A percentile compares a stretch with the other conserved stretches of the same genome.
Conservation (phyloP, 1,139 yeast genomes). For the Suhomyces coccinellae region DNA sequence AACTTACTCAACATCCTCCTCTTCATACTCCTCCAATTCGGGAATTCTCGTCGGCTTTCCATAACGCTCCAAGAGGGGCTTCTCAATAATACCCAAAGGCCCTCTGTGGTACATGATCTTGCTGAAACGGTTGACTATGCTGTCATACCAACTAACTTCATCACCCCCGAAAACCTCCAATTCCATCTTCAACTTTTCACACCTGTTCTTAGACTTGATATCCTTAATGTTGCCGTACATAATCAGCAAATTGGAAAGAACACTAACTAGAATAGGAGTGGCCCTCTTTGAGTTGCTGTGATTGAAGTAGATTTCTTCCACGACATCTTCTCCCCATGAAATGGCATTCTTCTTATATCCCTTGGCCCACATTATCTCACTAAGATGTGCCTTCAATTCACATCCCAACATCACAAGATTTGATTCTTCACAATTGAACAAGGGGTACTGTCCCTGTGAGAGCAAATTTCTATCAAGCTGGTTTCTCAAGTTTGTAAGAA, state of each 20-base stretch:
- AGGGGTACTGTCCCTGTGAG: conserved; percentile 36
- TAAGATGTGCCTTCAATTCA: conserved; percentile 55
- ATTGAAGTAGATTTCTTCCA: conserved; percentile 38
- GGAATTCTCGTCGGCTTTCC: conserved; percentile 36
- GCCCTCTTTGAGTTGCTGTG: conserved; percentile 31
- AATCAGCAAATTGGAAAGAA: conserved; percentile 30
- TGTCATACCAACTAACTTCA: conserved; percentile 36
- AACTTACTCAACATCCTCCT: conserved; percentile 39
- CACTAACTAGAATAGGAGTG: conserved; percentile 33
- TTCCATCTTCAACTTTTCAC: conserved; percentile 28
- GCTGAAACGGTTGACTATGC: conserved; percentile 35
- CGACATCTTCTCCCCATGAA: conserved; percentile 61
- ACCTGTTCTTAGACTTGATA: conserved; percentile 26
- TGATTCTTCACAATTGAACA: conserved; percentile 37
- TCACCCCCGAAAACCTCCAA: conserved; percentile 24
- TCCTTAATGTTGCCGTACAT: conserved; percentile 37
- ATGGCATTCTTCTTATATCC: conserved; percentile 55
- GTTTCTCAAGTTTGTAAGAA: conserved; percentile 24
- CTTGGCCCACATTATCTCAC: conserved; percentile 66
- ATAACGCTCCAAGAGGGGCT: conserved; percentile 41
- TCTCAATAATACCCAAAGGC: conserved; percentile 46
- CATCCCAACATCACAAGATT: conserved; percentile 32
- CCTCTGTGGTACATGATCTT: conserved; percentile 43
- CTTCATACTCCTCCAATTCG: conserved; percentile 46
- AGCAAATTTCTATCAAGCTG: conserved; percentile 20